These are phyloP conservation scores for Magnaporthiopsis incrustans DNA, from an alignment of 2,329 filamentous ascomycete genomes.

Conservation along the genomic window DNA sequence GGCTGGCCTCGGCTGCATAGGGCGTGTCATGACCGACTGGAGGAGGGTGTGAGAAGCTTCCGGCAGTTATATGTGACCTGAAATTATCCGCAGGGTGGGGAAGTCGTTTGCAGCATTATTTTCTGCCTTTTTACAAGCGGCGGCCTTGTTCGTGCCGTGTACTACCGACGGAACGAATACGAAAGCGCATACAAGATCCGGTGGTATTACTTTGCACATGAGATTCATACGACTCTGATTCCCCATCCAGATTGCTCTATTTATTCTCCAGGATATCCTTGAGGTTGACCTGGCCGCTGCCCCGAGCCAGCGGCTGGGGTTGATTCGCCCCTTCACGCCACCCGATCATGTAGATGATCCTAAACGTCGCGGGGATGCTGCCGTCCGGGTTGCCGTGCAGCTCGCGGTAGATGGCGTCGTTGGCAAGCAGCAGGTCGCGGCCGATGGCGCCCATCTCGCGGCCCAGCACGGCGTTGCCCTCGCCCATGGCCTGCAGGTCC, in stretches of 20 bases:
- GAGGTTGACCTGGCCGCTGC: conserved; percentile 79
- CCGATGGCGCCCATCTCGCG: conserved; percentile 71
- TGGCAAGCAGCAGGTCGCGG: conserved; percentile 78
- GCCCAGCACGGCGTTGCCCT: conserved; percentile 82
- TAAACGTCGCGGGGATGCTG: conserved; percentile 79
- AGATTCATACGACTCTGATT: background rate
- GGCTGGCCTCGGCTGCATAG: conserved; percentile 83
- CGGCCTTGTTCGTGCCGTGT: background rate
- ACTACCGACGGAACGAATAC: background rate
- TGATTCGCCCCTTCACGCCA: conserved; percentile 85
- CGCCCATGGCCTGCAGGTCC: conserved; percentile 93
- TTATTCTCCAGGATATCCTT: conserved; percentile 64
- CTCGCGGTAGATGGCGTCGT: conserved; percentile 79
- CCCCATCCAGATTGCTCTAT: conserved; percentile 16
- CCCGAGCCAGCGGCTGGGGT: conserved; percentile 69
- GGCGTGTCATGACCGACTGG: conserved; percentile 92
- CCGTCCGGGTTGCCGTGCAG: conserved; percentile 78
- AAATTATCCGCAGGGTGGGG: background rate
- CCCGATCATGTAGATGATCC: conserved; percentile 97
- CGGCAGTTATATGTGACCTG: no score
- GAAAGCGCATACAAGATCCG: background rate
- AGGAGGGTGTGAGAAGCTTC: conserved; percentile 62
- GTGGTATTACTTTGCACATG: background rate
- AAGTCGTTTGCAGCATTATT: background rate
- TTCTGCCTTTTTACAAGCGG: background rate